These are phyloP conservation scores for Sugiyamaella mastotermitis DNA, from an alignment of 805 yeast genomes.

Conservation along the genomic window DNA sequence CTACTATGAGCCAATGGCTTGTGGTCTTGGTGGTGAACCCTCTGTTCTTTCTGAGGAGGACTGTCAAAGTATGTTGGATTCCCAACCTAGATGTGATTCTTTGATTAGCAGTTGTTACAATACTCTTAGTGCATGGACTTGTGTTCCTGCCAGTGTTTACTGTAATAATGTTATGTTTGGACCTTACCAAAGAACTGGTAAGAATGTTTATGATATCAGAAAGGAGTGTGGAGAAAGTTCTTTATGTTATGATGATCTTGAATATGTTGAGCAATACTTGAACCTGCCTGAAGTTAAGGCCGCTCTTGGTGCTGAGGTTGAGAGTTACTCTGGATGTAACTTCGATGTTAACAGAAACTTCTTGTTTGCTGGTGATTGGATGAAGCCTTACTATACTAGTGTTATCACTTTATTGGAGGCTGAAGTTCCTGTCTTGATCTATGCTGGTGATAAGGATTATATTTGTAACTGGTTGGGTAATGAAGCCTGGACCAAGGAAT, in stretches of 20 bases:
- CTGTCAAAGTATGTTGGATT: slow-evolving; percentile 62
- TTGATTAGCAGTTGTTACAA: slow-evolving; percentile 76
- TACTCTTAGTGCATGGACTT: slow-evolving; percentile 67
- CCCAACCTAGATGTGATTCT: slow-evolving; percentile 71
- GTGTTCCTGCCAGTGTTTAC: slow-evolving; percentile 87
- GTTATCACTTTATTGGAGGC: slow-evolving; percentile 67
- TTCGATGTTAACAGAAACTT: slow-evolving; percentile 80
- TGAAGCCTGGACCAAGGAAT: slow-evolving; percentile 66
- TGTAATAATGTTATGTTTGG: slow-evolving; percentile 81
- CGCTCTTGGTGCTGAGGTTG: slow-evolving; percentile 89
- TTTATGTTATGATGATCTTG: slow-evolving; percentile 76
- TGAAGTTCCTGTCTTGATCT: slow-evolving; percentile 75
- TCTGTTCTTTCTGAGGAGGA: slow-evolving; percentile 71
- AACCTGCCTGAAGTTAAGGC: slow-evolving; percentile 69
- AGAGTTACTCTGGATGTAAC: slow-evolving; percentile 69
- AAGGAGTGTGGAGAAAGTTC: slow-evolving; percentile 59
- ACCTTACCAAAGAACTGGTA: slow-evolving; percentile 78
- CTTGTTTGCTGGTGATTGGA: slow-evolving; percentile 83
- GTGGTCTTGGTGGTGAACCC: slow-evolving; percentile 81
- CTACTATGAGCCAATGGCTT: slow-evolving; percentile 89
- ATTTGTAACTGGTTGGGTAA: slow-evolving; percentile 97
- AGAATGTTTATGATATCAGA: slow-evolving; percentile 88
- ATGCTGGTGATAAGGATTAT: slow-evolving; percentile 95
- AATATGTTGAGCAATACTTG: slow-evolving; percentile 70
- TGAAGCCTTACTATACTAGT: slow-evolving; percentile 75